Percentiles rank a stretch among this genome's conserved stretches.
phyloP scores from a whole-genome alignment of 495 filamentous ascomycete genomes.

The Astrothelium macrocarpum region DNA sequence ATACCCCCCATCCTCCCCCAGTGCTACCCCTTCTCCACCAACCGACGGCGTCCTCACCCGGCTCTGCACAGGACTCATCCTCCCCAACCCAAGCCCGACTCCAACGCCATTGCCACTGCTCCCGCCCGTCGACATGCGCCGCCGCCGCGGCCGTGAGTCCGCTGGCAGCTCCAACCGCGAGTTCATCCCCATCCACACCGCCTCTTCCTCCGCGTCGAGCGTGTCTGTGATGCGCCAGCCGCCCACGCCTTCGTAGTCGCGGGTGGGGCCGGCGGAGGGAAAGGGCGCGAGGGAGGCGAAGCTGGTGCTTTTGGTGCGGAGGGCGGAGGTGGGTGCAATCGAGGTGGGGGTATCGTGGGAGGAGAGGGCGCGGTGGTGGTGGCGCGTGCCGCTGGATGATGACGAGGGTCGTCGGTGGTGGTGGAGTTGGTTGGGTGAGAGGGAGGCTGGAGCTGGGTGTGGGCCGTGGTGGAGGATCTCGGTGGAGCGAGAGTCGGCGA shows the following conservation, averaged over 20 bases:
- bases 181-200: conserved; percentile 65
- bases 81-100: not conserved
- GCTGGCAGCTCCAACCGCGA: conserved; percentile 58
- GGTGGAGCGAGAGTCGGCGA: conserved; percentile 22
- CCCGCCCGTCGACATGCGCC: not conserved
- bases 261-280: conserved; percentile 26
- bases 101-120: not conserved
- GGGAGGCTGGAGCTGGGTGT: not conserved
- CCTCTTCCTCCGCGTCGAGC: conserved; percentile 50
- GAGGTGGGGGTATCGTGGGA: too few species aligned
- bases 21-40: not conserved
- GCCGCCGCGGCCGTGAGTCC: not conserved
- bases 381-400: too few species aligned
- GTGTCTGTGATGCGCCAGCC: conserved; percentile 58
- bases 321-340: conserved; percentile 7
- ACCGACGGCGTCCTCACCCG: conserved; percentile 21
- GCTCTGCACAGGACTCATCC: conserved; percentile 18
- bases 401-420: conserved; percentile 10
- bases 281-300: conserved; percentile 19
- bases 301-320: conserved; percentile 22
- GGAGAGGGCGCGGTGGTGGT: too few species aligned
- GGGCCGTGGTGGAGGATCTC: conserved; percentile 18
- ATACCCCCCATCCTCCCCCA: too few species aligned
- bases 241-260: conserved; percentile 81
- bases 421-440: conserved; percentile 6